phyloP scores from a whole-genome alignment of 768 basidiomycete genomes.

The Naganishia friedmannii region DNA sequence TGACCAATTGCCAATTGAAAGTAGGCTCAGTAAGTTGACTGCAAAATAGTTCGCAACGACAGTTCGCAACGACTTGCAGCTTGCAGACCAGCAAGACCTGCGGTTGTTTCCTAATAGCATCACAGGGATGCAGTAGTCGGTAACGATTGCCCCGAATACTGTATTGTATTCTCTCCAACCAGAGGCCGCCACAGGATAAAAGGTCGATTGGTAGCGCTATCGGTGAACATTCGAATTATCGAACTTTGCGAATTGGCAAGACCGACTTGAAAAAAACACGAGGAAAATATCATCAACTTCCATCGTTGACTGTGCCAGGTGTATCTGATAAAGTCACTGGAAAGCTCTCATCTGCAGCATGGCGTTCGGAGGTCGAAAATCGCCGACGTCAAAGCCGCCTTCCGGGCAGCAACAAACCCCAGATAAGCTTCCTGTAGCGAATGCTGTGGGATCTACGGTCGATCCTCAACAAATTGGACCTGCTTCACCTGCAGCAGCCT shows the following conservation, averaged over 20 bases:
- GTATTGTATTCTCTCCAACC: too few relatives aligned
- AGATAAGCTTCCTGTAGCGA: too few relatives aligned
- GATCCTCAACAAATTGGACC: not conserved
- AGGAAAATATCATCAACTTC: not conserved
- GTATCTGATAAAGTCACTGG: not conserved
- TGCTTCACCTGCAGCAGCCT: slow-evolving; percentile 1
- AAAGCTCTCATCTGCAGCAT: not conserved
- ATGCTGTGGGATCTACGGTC: not conserved
- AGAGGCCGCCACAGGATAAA: not conserved
- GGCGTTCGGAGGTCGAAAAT: not conserved
- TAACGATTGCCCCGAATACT: too few relatives aligned
- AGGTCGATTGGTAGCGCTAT: not conserved
- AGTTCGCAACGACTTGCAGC: too few relatives aligned
- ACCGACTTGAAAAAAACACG: not conserved
- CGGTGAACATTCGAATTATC: not conserved
- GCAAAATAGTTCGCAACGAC: too few relatives aligned
- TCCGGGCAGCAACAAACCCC: not conserved
- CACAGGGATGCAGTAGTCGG: too few relatives aligned
- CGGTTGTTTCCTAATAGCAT: too few relatives aligned
- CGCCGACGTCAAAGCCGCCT: not conserved
- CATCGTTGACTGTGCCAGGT: not conserved
- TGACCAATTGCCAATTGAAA: too few relatives aligned
- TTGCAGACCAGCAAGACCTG: too few relatives aligned
- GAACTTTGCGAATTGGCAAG: not conserved
- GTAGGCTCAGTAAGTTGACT: too few relatives aligned